Conservation (phyloP, 1,284 basidiomycete species). For the Tilletia caries region DNA sequence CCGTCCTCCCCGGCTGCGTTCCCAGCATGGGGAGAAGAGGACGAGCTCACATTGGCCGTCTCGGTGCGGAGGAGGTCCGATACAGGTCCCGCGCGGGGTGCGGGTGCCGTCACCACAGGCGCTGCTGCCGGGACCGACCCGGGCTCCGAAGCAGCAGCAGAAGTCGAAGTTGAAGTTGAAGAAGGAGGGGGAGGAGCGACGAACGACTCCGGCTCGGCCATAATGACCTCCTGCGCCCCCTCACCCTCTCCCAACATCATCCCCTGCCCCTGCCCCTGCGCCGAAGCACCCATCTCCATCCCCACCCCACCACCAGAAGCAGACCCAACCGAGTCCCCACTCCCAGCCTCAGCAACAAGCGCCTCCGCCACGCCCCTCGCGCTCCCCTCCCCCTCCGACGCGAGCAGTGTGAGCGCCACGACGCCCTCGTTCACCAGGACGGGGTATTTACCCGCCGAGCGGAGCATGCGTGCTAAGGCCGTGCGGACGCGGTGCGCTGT, state of each 20-base stretch:
- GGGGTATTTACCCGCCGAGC: constrained; percentile 73
- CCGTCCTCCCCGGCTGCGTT: background rate
- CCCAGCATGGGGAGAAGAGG: background rate
- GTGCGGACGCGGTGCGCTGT: background rate
- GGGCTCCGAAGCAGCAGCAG: too few species aligned
- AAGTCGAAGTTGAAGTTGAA: too few species aligned
- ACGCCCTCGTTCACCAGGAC: constrained; percentile 85
- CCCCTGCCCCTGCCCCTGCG: background rate
- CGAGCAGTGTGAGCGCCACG: constrained; percentile 74
- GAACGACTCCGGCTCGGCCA: constrained; percentile 12
- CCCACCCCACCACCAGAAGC: background rate
- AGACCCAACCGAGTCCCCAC: background rate
- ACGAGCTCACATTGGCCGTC: background rate
- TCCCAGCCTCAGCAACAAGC: background rate
- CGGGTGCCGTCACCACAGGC: background rate
- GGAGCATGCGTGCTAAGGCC: constrained; percentile 64
- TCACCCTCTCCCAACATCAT: background rate
- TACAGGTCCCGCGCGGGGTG: constrained; percentile 3
- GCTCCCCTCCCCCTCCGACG: constrained; percentile 61
- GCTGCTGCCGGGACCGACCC: background rate
- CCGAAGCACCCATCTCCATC: background rate
- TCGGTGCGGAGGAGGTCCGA: background rate
- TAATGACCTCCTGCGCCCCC: background rate
- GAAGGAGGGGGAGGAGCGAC: background rate
- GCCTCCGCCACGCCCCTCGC: background rate